phyloP scores from a whole-genome alignment of 352 stramenopile genomes.

The Phytopythium litorale region DNA sequence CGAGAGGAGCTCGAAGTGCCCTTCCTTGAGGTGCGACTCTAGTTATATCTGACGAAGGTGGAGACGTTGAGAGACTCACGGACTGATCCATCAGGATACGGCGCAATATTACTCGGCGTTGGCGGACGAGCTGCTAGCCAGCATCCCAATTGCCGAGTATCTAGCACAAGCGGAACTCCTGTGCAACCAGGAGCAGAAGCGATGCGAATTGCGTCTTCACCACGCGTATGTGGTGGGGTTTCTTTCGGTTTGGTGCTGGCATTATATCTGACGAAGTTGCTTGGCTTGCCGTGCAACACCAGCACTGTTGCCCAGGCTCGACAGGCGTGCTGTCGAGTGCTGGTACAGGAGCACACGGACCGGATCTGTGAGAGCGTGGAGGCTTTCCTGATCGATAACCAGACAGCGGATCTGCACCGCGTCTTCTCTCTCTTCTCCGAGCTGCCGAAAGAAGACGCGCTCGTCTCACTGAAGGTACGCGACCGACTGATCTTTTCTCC shows the following conservation, averaged over 20 bases:
- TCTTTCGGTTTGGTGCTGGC: not conserved
- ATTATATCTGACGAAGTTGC: not conserved
- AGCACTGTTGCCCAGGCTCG: constrained; percentile 77
- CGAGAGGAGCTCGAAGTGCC: constrained; percentile 68
- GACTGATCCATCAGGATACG: constrained; percentile 37
- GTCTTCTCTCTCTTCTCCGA: constrained; percentile 84
- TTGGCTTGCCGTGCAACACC: not conserved
- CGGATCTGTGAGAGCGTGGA: constrained; percentile 79
- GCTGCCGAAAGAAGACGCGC: constrained; percentile 68
- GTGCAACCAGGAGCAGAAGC: constrained; percentile 75
- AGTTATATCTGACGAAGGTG: not conserved
- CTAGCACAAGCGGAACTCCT: constrained; percentile 62
- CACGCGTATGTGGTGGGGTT: constrained; percentile 44
- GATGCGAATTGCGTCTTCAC: constrained; percentile 74
- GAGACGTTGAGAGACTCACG: not conserved
- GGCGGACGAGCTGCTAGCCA: constrained; percentile 56
- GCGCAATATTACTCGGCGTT: constrained; percentile 63
- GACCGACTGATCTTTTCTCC: not conserved
- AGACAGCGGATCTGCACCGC: constrained; percentile 71
- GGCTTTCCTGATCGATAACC: constrained; percentile 71
- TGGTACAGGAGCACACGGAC: constrained; percentile 77
- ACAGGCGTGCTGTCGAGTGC: constrained; percentile 72
- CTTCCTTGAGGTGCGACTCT: constrained; percentile 48
- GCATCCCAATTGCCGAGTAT: constrained; percentile 72
- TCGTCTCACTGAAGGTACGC: constrained; percentile 77